Percentiles rank a stretch among this genome's conserved stretches.
Evolutionary conservation across 306 rosid genomes (phyloP).

Genomic region (Ammopiptanthus mongolicus): DNA sequence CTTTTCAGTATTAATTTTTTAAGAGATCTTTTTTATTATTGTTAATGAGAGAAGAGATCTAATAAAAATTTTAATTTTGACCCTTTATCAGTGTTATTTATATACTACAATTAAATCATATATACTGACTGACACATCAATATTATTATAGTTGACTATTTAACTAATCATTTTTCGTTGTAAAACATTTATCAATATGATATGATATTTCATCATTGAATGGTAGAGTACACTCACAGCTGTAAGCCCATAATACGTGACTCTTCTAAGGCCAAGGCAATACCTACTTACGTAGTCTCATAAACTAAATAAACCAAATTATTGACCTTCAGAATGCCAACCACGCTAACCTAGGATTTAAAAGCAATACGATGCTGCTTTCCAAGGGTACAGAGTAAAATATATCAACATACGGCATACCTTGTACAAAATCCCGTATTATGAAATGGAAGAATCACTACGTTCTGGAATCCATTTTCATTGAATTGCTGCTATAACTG

Average conservation of each 20-base stretch:
- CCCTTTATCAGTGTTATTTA: neutral
- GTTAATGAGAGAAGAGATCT: neutral
- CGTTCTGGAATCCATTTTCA: conserved; percentile 12
- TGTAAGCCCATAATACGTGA: neutral
- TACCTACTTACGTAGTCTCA: neutral
- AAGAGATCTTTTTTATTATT: too few relatives aligned
- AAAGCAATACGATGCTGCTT: neutral
- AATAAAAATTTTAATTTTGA: neutral
- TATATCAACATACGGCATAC: conserved; percentile 21
- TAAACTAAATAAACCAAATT: neutral
- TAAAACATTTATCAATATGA: neutral
- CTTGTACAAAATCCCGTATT: conserved; percentile 21
- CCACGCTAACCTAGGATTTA: neutral
- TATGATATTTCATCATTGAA: neutral
- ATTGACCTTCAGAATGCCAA: neutral
- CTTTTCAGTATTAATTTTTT: too few relatives aligned
- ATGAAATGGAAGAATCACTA: conserved; percentile 20
- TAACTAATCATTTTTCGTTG: neutral
- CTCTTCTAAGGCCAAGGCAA: neutral
- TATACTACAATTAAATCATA: neutral
- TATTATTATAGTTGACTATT: neutral
- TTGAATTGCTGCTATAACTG: conserved; percentile 24
- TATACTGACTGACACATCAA: neutral
- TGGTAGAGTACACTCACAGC: neutral
- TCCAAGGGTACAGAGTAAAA: neutral